Evolutionary conservation across 78 protist species (phyloP), one percentile per base, ranked within the genome.

Genomic region (Paratrimastix pyriformis): DNA sequence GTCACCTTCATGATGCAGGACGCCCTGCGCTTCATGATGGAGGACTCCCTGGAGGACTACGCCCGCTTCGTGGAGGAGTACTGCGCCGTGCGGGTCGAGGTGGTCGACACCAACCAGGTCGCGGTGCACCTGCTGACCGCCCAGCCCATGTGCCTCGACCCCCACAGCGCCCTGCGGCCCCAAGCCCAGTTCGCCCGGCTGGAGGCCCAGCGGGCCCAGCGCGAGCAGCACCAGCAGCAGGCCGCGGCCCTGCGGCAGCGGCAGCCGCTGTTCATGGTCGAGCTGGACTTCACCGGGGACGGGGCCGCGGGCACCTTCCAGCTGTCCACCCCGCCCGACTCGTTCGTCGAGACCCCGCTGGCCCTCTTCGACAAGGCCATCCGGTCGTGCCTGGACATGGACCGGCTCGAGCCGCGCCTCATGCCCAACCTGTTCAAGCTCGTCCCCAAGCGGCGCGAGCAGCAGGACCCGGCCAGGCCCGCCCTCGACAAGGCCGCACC

Each of bases 1-100:
- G 79, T 85, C 69, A 69, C 57, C 29, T 74, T 80, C 75, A 76
- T 85, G 82, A 85, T 85, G 87, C 81, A 77, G 77, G 93, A 88
- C 81, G 5, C 93, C 26, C 70, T 85, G 30, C 59, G 84, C 13
- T 70, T n/a, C 64, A 52, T 88, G 45, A 80, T 72, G 30, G 72
- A 75, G 65, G 65, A 32, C 42, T 74, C 84, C 1, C 48, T 88
- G 50, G 1, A 21, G 24, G 35, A 2, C n/a, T 82, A 40, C 55
- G 46, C 65, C 38, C 24, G 30, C 65, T 74, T 79, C 39, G 18
- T 88, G 46, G 71, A 45, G 43, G 64, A 57, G 46, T 3, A 11
- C 15, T 44, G 39, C n/a, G 60, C 21, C 43, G 48, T 21, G 68
- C 1, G 0, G 0, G 83, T 78, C 30, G 15, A 45, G 72, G 45